A percentile compares a stretch with the other conserved stretches of the same genome.
These are phyloP conservation scores for Salix dunnii DNA, from an alignment of 345 rosid genomes.

Conservation along the genomic window DNA sequence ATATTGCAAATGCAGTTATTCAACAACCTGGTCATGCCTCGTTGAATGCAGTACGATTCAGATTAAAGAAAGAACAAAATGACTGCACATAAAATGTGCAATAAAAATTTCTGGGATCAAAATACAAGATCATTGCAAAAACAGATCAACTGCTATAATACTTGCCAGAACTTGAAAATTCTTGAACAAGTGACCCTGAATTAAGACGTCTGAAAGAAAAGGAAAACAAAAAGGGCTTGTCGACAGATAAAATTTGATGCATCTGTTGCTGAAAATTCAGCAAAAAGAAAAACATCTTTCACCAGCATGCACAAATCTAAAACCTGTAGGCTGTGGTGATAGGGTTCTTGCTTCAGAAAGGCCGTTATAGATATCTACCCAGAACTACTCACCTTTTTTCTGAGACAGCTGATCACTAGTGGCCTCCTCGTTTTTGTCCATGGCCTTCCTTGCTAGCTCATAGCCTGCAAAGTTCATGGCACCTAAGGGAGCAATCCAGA, in stretches of 20 bases:
- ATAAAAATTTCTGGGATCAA: not conserved
- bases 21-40: not conserved
- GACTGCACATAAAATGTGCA: conserved; percentile 23
- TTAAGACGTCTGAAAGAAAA: conserved; percentile 1
- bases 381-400: conserved; percentile 37
- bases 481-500: conserved; percentile 99
- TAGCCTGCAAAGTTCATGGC: conserved; percentile 99
- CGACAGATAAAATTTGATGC: conserved; percentile 29
- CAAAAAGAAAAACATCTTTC: conserved; percentile 23
- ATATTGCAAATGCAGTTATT: not conserved
- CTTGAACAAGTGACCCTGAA: conserved; percentile 5
- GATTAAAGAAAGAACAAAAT: not conserved
- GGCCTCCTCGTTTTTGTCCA: conserved; percentile 59
- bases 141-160: conserved; percentile 10
- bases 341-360: not conserved
- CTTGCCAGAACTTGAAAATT: not conserved
- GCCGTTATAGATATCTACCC: conserved; percentile 12
- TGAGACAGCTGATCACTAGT: conserved; percentile 27
- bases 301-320: conserved; percentile 15
- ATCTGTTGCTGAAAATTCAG: conserved; percentile 10
- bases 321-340: conserved; percentile 4
- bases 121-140: conserved; percentile 12
- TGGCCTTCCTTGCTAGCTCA: conserved; percentile 83
- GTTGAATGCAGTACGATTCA: not conserved
- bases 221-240: conserved; percentile 19